Conservation (phyloP, 441 rosid species). For the Adansonia grandidieri region DNA sequence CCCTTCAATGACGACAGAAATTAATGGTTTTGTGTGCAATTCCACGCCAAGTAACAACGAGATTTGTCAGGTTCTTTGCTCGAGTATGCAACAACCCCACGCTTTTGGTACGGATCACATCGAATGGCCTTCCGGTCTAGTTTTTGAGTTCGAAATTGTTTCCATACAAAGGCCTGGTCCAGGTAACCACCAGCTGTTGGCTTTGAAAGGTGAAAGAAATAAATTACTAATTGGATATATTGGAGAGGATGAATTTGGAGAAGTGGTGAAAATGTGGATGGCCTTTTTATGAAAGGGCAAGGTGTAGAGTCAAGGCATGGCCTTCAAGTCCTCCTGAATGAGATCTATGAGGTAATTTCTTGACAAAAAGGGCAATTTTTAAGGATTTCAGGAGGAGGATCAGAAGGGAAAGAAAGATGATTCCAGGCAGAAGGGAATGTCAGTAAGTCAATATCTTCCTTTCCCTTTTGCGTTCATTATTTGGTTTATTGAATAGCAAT, state of each 20-base stretch:
- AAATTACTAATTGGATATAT: conserved; percentile 48
- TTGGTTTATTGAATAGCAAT: conserved; percentile 42
- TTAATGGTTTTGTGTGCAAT: conserved; percentile 90
- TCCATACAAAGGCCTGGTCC: conserved; percentile 71
- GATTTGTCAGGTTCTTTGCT: conserved; percentile 57
- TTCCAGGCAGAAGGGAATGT: conserved; percentile 70
- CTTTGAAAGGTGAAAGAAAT: conserved; percentile 66
- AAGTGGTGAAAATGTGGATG: conserved; percentile 85
- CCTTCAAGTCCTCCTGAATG: conserved; percentile 85
- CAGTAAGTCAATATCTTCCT: conserved; percentile 58
- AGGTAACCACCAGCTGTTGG: conserved; percentile 76
- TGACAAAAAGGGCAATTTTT: conserved; percentile 75
- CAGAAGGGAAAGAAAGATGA: conserved; percentile 51
- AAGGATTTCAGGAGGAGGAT: conserved; percentile 47
- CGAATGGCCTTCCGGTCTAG: conserved; percentile 66
- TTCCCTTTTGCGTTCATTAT: conserved; percentile 47
- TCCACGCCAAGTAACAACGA: conserved; percentile 85
- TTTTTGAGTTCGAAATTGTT: conserved; percentile 66
- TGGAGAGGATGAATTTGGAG: conserved; percentile 55
- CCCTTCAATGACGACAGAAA: conserved; percentile 77
- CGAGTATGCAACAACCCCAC: conserved; percentile 80
- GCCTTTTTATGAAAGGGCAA: conserved; percentile 73
- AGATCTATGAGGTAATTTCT: conserved; percentile 84
- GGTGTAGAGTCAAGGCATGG: conserved; percentile 82
- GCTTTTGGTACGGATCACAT: conserved; percentile 81